A percentile compares a stretch with the other conserved stretches of the same genome.
Conservation (phyloP, 179 eudicot genomes). For the Spinacia oleracea region DNA sequence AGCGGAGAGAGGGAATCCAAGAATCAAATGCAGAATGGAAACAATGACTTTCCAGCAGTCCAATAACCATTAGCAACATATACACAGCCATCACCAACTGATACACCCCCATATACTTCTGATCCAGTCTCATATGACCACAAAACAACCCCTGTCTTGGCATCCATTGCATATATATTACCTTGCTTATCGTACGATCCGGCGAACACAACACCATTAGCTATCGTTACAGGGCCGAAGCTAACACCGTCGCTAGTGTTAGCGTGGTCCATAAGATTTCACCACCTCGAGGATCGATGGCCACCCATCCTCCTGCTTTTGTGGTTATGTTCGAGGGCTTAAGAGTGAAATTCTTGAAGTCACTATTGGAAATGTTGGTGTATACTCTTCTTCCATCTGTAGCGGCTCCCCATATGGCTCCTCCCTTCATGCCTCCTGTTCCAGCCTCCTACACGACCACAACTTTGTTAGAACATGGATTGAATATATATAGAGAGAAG, state of each 20-base stretch:
- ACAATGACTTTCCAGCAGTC: slow-evolving; percentile 33
- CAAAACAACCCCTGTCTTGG: slow-evolving; percentile 33
- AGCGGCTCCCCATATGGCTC: slow-evolving; percentile 64
- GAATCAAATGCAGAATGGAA: slow-evolving; percentile 42
- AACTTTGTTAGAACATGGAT: neutral
- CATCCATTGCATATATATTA: slow-evolving; percentile 44
- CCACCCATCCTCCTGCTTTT: slow-evolving; percentile 53
- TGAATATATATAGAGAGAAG: too few species aligned
- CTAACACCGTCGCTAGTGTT: slow-evolving; percentile 41
- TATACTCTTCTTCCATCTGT: slow-evolving; percentile 46
- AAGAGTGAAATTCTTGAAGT: slow-evolving; percentile 38
- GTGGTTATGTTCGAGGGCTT: slow-evolving; percentile 41
- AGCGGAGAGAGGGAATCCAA: too few species aligned
- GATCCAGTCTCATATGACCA: slow-evolving; percentile 48
- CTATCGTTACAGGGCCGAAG: slow-evolving; percentile 47
- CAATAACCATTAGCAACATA: slow-evolving; percentile 44
- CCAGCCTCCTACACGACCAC: slow-evolving; percentile 44
- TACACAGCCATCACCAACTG: slow-evolving; percentile 41
- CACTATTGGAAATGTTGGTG: slow-evolving; percentile 55
- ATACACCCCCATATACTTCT: slow-evolving; percentile 38
- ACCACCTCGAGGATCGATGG: slow-evolving; percentile 44
- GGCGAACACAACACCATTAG: slow-evolving; percentile 52
- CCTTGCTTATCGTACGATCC: slow-evolving; percentile 41
- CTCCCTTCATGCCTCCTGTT: slow-evolving; percentile 49
- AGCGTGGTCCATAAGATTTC: slow-evolving; percentile 44